Evolutionary conservation across 2,329 filamentous ascomycete genomes (phyloP).

Genomic region (Alternaria rosae): DNA sequence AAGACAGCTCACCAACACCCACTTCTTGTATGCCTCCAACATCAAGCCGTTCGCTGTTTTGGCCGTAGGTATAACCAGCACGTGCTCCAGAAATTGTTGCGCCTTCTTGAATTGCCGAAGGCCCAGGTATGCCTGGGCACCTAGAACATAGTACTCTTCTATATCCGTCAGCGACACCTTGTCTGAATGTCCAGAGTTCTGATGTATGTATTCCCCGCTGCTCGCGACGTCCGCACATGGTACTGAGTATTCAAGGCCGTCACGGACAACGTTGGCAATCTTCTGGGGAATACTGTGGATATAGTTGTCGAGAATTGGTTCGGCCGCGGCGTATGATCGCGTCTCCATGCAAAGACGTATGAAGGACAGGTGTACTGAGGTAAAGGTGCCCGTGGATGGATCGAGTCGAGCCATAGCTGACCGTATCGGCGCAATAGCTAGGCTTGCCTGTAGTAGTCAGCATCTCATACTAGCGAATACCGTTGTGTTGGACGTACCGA

Average conservation of each 20-base stretch:
- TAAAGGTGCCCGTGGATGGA: constrained; percentile 71
- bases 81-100: constrained; percentile 56
- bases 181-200: constrained; percentile 64
- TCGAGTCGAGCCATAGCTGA: constrained; percentile 71
- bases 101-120: constrained; percentile 53
- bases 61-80: constrained; percentile 69
- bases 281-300: constrained; percentile 69
- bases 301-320: constrained; percentile 69
- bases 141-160: constrained; percentile 62
- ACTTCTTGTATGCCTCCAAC: constrained; percentile 91
- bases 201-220: constrained; percentile 67
- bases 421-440: constrained; percentile 51
- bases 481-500: constrained; percentile 35
- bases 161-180: constrained; percentile 62
- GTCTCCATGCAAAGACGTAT: constrained; percentile 65
- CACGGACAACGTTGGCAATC: constrained; percentile 36
- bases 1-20: constrained; percentile 79
- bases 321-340: constrained; percentile 61
- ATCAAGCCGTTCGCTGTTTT: constrained; percentile 77
- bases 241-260: constrained; percentile 49
- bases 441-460: constrained; percentile 37
- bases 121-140: constrained; percentile 58
- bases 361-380: constrained; percentile 67
- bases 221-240: constrained; percentile 52
- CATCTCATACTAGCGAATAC: neutral